These are phyloP conservation scores for Magnusiomyces tetraspermus DNA, from an alignment of 1,139 yeast species.

Conservation along the genomic window DNA sequence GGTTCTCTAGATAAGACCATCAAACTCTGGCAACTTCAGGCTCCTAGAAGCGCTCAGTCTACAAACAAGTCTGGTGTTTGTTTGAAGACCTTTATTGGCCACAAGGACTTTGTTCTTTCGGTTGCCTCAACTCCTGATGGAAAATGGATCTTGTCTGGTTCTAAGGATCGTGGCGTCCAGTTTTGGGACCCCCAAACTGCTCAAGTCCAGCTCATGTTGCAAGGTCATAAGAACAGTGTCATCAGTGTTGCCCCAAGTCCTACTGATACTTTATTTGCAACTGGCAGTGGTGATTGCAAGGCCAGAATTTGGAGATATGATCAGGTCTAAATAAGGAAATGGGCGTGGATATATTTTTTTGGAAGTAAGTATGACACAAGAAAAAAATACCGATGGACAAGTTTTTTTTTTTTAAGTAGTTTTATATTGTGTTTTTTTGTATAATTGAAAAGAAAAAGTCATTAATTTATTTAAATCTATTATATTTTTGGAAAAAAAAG, in stretches of 20 bases:
- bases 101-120: slow-evolving; percentile 88
- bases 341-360: neutral
- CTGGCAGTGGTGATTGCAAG: slow-evolving; percentile 96
- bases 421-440: neutral
- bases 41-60: slow-evolving; percentile 36
- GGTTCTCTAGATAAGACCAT: slow-evolving; percentile 96
- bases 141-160: slow-evolving; percentile 85
- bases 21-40: slow-evolving; percentile 83
- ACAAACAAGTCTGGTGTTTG: slow-evolving; percentile 45
- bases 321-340: neutral
- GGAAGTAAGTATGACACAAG: too few species aligned
- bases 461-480: too few species aligned
- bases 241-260: slow-evolving; percentile 87
- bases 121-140: slow-evolving; percentile 94
- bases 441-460: neutral
- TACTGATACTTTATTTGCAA: slow-evolving; percentile 79
- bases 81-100: slow-evolving; percentile 91
- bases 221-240: slow-evolving; percentile 94
- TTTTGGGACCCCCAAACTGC: slow-evolving; percentile 95
- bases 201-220: slow-evolving; percentile 88
- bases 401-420: neutral
- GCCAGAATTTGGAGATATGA: slow-evolving; percentile 84
- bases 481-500: too few species aligned
- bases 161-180: slow-evolving; percentile 94
- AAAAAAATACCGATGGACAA: neutral